Evolutionary conservation across 2,329 filamentous ascomycete genomes (phyloP).

Genomic region (Neofusicoccum kwambonambiense): DNA sequence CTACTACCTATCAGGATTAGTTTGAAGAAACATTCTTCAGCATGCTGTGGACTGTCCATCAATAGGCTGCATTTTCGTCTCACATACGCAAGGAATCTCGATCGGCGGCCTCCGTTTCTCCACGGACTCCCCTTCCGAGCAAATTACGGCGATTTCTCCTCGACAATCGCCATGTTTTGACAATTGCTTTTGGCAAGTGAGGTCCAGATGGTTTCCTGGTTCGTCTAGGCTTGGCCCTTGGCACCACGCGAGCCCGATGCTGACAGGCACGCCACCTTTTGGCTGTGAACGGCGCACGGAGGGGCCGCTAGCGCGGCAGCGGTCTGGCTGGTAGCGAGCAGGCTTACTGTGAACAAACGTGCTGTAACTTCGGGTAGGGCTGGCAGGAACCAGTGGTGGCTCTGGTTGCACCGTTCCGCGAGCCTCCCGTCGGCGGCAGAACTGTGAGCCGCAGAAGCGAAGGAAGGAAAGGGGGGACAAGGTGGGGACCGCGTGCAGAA

Average conservation of each 20-base stretch:
- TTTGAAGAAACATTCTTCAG: constrained; percentile 4
- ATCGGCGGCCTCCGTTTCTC: not conserved
- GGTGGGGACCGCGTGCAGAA: constrained; percentile 6
- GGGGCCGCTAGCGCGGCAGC: not conserved
- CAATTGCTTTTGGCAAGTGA: not conserved
- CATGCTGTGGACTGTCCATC: not conserved
- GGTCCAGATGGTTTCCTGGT: constrained; percentile 2
- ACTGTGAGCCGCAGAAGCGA: not conserved
- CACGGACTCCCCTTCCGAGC: not conserved
- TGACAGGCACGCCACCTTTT: constrained; percentile 12
- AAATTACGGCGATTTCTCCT: not conserved
- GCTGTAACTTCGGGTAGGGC: constrained; percentile 12
- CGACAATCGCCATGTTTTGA: not conserved
- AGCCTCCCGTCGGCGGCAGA: not conserved
- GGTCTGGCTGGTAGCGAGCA: not conserved
- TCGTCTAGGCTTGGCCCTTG: not conserved
- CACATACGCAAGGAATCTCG: not conserved
- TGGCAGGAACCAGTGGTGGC: not conserved
- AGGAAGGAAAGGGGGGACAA: not conserved
- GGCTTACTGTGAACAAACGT: constrained; percentile 1
- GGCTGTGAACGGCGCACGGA: constrained; percentile 8
- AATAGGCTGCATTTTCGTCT: not conserved
- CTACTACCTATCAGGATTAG: not conserved
- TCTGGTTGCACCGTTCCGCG: not conserved
- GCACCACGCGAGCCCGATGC: not conserved